Evolutionary conservation across 257 asterid genomes (phyloP).

Genomic region (Henckelia pumila): DNA sequence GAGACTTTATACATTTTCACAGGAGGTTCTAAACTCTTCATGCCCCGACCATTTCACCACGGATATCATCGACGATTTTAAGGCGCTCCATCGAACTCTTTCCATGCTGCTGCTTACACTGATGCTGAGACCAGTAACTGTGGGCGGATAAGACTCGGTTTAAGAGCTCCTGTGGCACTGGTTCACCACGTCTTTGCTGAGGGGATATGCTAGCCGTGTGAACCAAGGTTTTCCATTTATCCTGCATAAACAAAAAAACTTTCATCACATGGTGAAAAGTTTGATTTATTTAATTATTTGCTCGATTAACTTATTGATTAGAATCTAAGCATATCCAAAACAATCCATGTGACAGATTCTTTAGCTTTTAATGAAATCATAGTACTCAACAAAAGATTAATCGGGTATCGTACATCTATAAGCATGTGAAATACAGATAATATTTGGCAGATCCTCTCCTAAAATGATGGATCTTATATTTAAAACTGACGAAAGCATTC

Average conservation of each 20-base stretch:
- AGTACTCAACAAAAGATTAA: constrained; percentile 17
- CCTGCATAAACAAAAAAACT: constrained; percentile 35
- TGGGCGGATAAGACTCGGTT: constrained; percentile 60
- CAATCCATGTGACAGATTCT: constrained; percentile 24
- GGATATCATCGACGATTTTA: constrained; percentile 23
- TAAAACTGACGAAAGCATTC: background rate
- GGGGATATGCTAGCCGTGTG: constrained; percentile 84
- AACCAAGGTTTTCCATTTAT: constrained; percentile 76
- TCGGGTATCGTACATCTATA: constrained; percentile 26
- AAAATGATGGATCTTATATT: background rate
- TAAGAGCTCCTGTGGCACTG: constrained; percentile 72
- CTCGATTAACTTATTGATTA: background rate
- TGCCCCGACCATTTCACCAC: background rate
- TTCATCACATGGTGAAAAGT: constrained; percentile 14
- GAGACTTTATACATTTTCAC: constrained; percentile 30
- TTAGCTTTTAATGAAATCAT: background rate
- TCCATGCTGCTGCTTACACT: constrained; percentile 45
- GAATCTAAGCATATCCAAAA: constrained; percentile 18
- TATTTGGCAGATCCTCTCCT: background rate
- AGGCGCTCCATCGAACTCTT: constrained; percentile 38
- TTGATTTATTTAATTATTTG: too few species aligned
- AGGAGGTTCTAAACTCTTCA: background rate
- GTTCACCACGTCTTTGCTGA: constrained; percentile 76
- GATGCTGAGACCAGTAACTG: constrained; percentile 59
- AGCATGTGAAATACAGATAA: constrained; percentile 30